These are phyloP conservation scores for Taxillus chinensis DNA, from an alignment of 164 flowering plant species.

Conservation along the genomic window DNA sequence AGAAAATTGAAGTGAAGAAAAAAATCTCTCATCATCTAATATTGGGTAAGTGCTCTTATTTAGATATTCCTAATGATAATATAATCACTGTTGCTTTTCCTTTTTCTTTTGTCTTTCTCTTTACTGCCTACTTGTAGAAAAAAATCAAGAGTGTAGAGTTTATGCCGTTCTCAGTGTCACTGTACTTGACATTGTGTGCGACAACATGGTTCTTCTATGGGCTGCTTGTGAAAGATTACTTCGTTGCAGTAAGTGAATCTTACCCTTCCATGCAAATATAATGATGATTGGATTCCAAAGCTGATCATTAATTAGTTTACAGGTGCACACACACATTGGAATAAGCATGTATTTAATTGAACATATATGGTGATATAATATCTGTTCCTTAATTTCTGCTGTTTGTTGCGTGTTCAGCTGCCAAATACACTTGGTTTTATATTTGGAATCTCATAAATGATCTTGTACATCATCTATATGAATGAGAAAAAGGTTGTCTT, in stretches of 20 bases:
- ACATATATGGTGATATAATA: too few species aligned
- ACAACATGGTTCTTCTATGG: conserved; percentile 75
- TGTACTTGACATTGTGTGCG: conserved; percentile 55
- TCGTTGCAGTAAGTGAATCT: conserved; percentile 47
- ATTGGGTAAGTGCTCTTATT: too few species aligned
- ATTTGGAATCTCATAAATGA: conserved; percentile 57
- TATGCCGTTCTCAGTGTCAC: conserved; percentile 72
- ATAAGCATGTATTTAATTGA: too few species aligned
- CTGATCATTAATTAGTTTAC: neutral
- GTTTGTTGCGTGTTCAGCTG: conserved; percentile 18
- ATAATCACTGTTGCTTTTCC: neutral
- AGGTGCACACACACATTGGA: neutral
- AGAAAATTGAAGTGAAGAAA: too few species aligned
- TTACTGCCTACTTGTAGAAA: conserved; percentile 29
- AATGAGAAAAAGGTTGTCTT: conserved; percentile 12
- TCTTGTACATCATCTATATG: conserved; percentile 40
- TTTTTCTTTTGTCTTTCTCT: neutral
- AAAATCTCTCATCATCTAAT: too few species aligned
- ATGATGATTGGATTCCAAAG: neutral
- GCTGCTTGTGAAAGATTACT: conserved; percentile 37
- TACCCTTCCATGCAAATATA: neutral
- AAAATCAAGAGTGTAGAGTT: conserved; percentile 59
- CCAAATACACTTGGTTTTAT: conserved; percentile 58
- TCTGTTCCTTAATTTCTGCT: neutral
- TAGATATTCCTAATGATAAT: neutral